These are phyloP conservation scores for Ceriops zippeliana DNA, from an alignment of 345 rosid genomes.

Conservation along the genomic window DNA sequence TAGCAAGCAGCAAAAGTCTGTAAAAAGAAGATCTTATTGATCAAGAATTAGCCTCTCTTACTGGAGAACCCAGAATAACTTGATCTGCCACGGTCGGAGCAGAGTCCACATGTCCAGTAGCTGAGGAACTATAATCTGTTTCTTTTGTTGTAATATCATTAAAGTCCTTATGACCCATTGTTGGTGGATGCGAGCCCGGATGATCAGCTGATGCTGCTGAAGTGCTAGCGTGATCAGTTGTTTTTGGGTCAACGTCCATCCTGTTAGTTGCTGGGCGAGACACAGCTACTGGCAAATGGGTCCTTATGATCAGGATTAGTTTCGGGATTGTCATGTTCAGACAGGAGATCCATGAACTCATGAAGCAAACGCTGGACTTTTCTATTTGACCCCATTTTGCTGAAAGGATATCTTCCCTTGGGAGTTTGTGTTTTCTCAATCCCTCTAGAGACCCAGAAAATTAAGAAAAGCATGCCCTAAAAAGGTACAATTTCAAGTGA, in stretches of 20 bases:
- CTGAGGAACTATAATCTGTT: background rate
- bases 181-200: background rate
- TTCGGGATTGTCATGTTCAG: conserved; percentile 65
- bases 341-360: conserved; percentile 87
- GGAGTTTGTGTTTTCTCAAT: conserved; percentile 81
- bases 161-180: conserved; percentile 12
- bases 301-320: conserved; percentile 26
- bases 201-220: conserved; percentile 12
- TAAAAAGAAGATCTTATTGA: conserved; percentile 3
- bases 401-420: conserved; percentile 82
- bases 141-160: background rate
- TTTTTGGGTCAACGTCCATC: conserved; percentile 25
- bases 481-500: background rate
- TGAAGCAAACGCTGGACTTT: conserved; percentile 92
- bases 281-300: conserved; percentile 9
- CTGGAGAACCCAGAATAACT: conserved; percentile 18
- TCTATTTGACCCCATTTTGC: conserved; percentile 85
- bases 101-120: conserved; percentile 9
- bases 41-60: conserved; percentile 29
- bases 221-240: conserved; percentile 17
- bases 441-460: conserved; percentile 47
- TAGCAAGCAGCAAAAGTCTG: too few species aligned
- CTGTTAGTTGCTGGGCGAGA: conserved; percentile 20
- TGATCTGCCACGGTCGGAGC: conserved; percentile 16
- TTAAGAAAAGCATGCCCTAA: background rate